Conservation (phyloP, 371 early-diverging fungal species). For the Circinella umbellata region DNA sequence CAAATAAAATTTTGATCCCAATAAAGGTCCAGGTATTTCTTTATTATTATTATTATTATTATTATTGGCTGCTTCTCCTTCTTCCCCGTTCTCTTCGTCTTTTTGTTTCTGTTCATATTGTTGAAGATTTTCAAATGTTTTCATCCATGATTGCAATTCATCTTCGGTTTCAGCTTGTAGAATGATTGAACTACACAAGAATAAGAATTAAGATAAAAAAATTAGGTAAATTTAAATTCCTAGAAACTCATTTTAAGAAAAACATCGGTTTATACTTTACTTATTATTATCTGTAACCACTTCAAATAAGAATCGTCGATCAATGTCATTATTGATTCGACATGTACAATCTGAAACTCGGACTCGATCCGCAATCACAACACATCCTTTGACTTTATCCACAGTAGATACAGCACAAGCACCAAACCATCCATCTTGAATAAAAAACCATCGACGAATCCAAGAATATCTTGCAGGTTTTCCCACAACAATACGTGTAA, state of each 20-base stretch:
- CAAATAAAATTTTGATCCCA: constrained; percentile 18
- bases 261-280: not conserved
- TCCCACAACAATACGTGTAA: constrained; percentile 25
- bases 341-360: constrained; percentile 52
- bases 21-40: constrained; percentile 13
- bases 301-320: constrained; percentile 77
- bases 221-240: no score
- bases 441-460: constrained; percentile 63
- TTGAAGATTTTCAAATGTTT: constrained; percentile 48
- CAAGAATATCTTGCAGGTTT: constrained; percentile 46
- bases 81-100: constrained; percentile 1
- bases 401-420: constrained; percentile 50
- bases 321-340: constrained; percentile 52
- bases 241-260: no score
- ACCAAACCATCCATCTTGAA: constrained; percentile 62
- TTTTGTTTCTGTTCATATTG: not conserved
- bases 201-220: not conserved
- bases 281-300: constrained; percentile 24
- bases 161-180: constrained; percentile 74
- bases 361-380: constrained; percentile 57
- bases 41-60: not conserved
- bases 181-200: constrained; percentile 33
- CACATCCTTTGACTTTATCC: constrained; percentile 57
- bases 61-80: constrained; percentile 2
- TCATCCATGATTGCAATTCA: constrained; percentile 71